phyloP scores from a whole-genome alignment of 257 asterid species.

The Cynanchum wilfordii region DNA sequence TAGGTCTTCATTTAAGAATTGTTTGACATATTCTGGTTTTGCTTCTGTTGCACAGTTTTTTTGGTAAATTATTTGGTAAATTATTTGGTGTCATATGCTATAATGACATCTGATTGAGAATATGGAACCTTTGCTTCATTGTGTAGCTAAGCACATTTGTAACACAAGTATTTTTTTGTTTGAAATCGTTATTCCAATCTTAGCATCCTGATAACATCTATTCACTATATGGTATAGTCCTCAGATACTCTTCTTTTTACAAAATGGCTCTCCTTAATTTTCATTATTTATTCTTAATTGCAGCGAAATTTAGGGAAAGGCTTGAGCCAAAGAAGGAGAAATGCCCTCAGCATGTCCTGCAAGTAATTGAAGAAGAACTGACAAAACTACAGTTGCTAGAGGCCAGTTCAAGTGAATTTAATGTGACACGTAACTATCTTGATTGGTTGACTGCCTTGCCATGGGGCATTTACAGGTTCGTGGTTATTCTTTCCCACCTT shows the following conservation, averaged over 20 bases:
- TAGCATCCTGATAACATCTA: background rate
- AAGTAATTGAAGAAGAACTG: slow-evolving; percentile 96
- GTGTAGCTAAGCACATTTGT: background rate
- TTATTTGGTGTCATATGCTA: background rate
- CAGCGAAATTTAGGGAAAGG: slow-evolving; percentile 93
- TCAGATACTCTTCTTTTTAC: background rate
- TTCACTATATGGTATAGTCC: background rate
- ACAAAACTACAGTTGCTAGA: slow-evolving; percentile 82
- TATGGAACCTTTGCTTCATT: background rate
- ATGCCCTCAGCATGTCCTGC: slow-evolving; percentile 88
- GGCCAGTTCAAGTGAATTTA: slow-evolving; percentile 99
- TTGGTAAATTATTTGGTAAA: background rate
- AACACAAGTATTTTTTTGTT: background rate
- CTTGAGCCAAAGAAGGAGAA: slow-evolving; percentile 87
- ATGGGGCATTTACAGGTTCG: slow-evolving; percentile 97
- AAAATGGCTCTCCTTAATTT: background rate
- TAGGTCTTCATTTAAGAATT: background rate
- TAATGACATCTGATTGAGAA: background rate
- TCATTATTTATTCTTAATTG: slow-evolving; percentile 11
- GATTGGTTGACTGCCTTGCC: slow-evolving; percentile 99
- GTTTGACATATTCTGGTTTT: background rate
- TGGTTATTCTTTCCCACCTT: background rate
- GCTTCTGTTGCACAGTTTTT: background rate
- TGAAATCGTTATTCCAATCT: background rate
- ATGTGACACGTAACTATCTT: slow-evolving; percentile 93